Evolutionary conservation across 1,284 basidiomycete species (phyloP), one percentile per base, ranked within the genome.

Genomic region (Puccinia hordei): DNA sequence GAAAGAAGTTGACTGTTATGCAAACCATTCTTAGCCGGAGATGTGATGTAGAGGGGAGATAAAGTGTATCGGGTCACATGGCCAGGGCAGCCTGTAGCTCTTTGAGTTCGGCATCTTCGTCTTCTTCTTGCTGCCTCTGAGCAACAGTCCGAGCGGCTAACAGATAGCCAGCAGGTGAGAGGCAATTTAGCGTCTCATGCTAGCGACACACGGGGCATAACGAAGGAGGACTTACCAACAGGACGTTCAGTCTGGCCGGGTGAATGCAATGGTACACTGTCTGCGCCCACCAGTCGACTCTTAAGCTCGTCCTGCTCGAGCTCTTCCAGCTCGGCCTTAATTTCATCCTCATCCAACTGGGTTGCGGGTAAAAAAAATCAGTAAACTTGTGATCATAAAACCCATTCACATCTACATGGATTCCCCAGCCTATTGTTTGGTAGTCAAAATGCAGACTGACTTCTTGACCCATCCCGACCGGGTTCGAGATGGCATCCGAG

Each of bases 261-360:
- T 75, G 91, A 88, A 86, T 98, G 95, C 82, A 93, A 88, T 53
- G 97, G 97, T 46, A 91, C 97, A 84, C 92, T 91, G 82, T 98
- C 94, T 33, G 95, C 95, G 38, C 92, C 94, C 82, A 90, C 90
- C 83, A 99, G 88, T 83, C 93, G 89, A 81, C 92, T 91, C 87
- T 98, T 93, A 83, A 99, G 89, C 85, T 92, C 90, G 81, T 95
- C 93, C 86, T 98, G 92, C 86, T 98, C 95, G 78, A 99, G 88
- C 55, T 94, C 93, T 44, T 92, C 93, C 53, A 99, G 88, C 85
- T 99, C 93, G 57, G 89, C 88, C 85, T 90, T 90, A 82, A 99
- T 89, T 63, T 92, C 93, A 82, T 93, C 92, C 91, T 97, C 85
- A 79, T 83, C 76, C 71, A 83, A 72, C 82, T 83, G 80, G 41